Evolutionary conservation across 306 rosid genomes (phyloP), one percentile per base, ranked within the genome.

Genomic region (Dalbergia cultrata): DNA sequence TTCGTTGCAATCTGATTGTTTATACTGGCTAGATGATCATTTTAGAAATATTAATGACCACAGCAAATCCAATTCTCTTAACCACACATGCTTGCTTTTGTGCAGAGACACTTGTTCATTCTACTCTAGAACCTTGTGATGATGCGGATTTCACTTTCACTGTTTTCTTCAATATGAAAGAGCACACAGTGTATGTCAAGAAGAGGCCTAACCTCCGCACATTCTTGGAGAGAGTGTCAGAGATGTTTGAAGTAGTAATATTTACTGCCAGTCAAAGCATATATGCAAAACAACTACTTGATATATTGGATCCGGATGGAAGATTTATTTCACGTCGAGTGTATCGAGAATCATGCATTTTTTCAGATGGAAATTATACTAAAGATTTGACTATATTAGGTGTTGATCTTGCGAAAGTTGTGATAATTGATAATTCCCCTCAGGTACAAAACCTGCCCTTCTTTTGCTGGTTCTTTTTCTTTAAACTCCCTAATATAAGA

Each of bases 221-320:
- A 49, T 95, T 95, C 92, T 84, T 95, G 86, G 99, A 90, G 84
- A 90, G 90, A 85, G 98, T 93, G 75, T 92, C 97, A 54, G 99
- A 92, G 89, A 89, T 91, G 92, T 95, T 95, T 84, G 98, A 95
- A 83, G 92, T 95, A 71, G 83, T 93, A 76, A 87, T 95, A 79
- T 95, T 95, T 78, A 95, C 99, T 53, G 99, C 99, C 84, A 95
- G 99, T 89, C 98, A 95, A 88, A 93, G 99, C 81, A 87, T 95
- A 67, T 95, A 95, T 77, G 99, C 99, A 33, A 89, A 87, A 67
- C 97, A 93, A 67, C 92, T 95, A 64, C 99, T 95, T 86, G 97
- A 93, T 82, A 84, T 89, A 78, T 80, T 95, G 90, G 99, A 95
- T 79, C 98, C 98, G 61, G 95, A 89, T 50, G 91, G 84, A 75